Percentiles rank a stretch among this genome's conserved stretches.
These are phyloP conservation scores for Ceratocystis diversiconidia DNA, from an alignment of 2,329 filamentous ascomycete species.

Conservation along the genomic window DNA sequence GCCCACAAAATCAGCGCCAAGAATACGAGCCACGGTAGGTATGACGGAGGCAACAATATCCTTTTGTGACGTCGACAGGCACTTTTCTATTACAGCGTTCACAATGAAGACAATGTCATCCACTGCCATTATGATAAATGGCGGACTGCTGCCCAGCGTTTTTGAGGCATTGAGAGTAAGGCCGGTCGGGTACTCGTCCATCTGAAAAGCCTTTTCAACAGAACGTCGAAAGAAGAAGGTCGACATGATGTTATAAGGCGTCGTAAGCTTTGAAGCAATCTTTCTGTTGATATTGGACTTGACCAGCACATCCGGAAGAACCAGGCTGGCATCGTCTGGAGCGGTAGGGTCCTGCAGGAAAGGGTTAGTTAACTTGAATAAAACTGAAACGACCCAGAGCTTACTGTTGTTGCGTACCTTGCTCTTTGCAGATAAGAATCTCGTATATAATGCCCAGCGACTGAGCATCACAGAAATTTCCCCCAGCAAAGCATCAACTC, in stretches of 20 bases:
- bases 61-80: conserved; percentile 71
- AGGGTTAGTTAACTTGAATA: conserved; percentile 17
- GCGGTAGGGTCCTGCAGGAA: conserved; percentile 33
- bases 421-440: conserved; percentile 79
- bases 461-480: conserved; percentile 88
- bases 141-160: conserved; percentile 60
- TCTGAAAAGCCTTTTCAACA: conserved; percentile 92
- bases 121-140: conserved; percentile 86
- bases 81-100: conserved; percentile 76
- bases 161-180: conserved; percentile 62
- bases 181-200: conserved; percentile 75
- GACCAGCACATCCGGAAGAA: conserved; percentile 57
- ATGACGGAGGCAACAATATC: conserved; percentile 65
- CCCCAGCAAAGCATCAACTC: conserved; percentile 72
- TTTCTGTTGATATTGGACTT: conserved; percentile 74
- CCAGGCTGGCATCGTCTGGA: conserved; percentile 42
- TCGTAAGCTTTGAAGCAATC: conserved; percentile 55
- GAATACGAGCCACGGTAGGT: conserved; percentile 62
- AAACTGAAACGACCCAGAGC: neutral
- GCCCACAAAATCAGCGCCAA: conserved; percentile 80
- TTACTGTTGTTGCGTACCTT: conserved; percentile 42
- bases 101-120: conserved; percentile 99
- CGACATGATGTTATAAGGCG: conserved; percentile 81
- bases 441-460: conserved; percentile 81
- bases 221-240: conserved; percentile 94